Evolutionary conservation across 2,329 filamentous ascomycete species (phyloP), one percentile per base, ranked within the genome.

Genomic region (Calonectria montana): DNA sequence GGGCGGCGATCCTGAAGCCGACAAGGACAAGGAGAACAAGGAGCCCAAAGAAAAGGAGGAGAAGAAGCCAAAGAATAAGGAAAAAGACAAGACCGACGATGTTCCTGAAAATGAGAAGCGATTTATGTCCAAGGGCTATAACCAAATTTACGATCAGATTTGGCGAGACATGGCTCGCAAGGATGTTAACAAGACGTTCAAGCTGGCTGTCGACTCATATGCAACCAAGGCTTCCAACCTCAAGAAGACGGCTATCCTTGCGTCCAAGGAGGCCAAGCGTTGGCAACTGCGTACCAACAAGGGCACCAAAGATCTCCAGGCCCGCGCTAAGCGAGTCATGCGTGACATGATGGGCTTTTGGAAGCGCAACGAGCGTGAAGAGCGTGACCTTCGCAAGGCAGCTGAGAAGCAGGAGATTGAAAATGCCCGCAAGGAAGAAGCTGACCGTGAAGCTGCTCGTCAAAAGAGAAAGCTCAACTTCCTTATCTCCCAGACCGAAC

Each of bases 391-490:
- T 75, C 93, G 97, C 77, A 97, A 98, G 86, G 92, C 96, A 65
- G 97, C 97, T 6, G 97, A 99, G 87, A 94, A 93, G 82, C 95
- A 98, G 83, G 97, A 98, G 85, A 90, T 99, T 59, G 97, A 99
- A 82, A 97, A 97, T 80, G 97, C 97, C 21, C 96, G 97, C 84
- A 97, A 96, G 85, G 96, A 96, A 72, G 97, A 99, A 87, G 97
- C 97, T 6, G 97, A 98, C 79, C 95, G 97, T 76, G 97, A 99
- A 89, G 95, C 97, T 18, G 97, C 97, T 78, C 91, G 97, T 75
- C 97, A 99, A 86, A 98, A 97, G 90, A 92, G 97, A 80, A 99
- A 99, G 87, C 94, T 99, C 82, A 98, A 99, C 86, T 99, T 99
- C 89, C 90, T 99, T 75, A 99, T 99, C 83, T 98, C 96, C 1